Conservation (phyloP, 305 asterid genomes). For the Fraxinus paxiana region DNA sequence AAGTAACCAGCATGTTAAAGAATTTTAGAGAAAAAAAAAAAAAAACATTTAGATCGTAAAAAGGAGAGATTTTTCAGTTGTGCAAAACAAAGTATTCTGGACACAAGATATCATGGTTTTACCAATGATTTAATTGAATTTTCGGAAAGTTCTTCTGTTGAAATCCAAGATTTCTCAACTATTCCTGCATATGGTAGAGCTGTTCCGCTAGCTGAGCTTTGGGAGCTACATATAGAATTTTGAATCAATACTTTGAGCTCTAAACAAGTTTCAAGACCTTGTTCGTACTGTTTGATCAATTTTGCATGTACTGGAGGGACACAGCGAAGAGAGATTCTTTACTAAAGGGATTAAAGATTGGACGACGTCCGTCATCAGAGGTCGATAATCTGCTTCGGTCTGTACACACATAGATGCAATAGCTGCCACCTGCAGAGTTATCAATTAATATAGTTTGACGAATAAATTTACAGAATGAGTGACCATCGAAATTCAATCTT, state of each 20-base stretch:
- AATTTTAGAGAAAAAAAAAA: no score
- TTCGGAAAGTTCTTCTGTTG: not conserved
- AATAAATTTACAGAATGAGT: not conserved
- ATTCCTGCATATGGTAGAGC: not conserved
- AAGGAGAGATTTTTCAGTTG: not conserved
- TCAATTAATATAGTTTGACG: not conserved
- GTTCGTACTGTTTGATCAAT: constrained; percentile 37
- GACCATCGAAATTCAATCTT: not conserved
- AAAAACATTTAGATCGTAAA: not conserved
- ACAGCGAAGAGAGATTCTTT: constrained; percentile 39
- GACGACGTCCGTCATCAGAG: constrained; percentile 75
- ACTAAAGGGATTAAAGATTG: constrained; percentile 73
- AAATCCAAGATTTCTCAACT: not conserved
- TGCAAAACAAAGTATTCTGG: not conserved
- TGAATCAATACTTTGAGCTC: not conserved
- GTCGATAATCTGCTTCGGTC: constrained; percentile 77
- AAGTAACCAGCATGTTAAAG: not conserved
- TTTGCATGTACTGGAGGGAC: constrained; percentile 34
- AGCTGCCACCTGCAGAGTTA: constrained; percentile 58
- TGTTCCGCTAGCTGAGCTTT: not conserved
- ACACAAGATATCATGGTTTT: not conserved
- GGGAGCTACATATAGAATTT: not conserved
- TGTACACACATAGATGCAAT: constrained; percentile 85
- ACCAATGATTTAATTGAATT: not conserved
- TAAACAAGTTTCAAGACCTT: constrained; percentile 14